These are phyloP conservation scores for Escovopsis sp. DNA, from an alignment of 2,329 filamentous ascomycete species.

Conservation along the genomic window DNA sequence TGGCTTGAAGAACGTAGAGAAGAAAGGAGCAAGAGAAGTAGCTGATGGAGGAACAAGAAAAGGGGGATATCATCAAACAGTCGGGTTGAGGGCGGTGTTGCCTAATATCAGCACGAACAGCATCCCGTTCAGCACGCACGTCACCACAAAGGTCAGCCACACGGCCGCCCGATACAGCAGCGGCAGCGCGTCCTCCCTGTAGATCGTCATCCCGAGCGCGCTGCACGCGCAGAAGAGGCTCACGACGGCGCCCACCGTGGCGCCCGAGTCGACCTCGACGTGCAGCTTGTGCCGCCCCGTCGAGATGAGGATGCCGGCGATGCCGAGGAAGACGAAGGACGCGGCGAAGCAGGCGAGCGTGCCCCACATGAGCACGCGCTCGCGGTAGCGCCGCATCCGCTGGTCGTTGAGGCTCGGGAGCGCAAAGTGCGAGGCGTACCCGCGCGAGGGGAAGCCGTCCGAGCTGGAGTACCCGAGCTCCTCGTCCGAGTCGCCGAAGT, in stretches of 20 bases:
- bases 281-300: slow-evolving; percentile 53
- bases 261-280: slow-evolving; percentile 59
- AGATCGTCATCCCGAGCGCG: slow-evolving; percentile 43
- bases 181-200: slow-evolving; percentile 29
- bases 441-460: slow-evolving; percentile 31
- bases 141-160: slow-evolving; percentile 20
- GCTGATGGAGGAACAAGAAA: too few species aligned
- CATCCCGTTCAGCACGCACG: slow-evolving; percentile 29
- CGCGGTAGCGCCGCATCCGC: slow-evolving; percentile 32
- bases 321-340: slow-evolving; percentile 45
- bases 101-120: slow-evolving; percentile 26
- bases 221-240: slow-evolving; percentile 49
- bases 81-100: slow-evolving; percentile 11
- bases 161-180: slow-evolving; percentile 27
- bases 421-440: slow-evolving; percentile 40
- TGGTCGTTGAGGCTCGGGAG: slow-evolving; percentile 38
- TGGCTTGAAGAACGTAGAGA: too few species aligned
- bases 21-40: too few species aligned
- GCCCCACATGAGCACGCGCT: slow-evolving; percentile 38
- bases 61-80: too few species aligned
- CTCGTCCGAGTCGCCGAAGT: slow-evolving; percentile 24
- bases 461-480: slow-evolving; percentile 35
- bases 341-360: slow-evolving; percentile 40
- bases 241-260: slow-evolving; percentile 51
- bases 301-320: slow-evolving; percentile 48